Base-by-base conservation (phyloP, 2,329 filamentous ascomycete species). In the Aspergillus vadensis region DNA sequence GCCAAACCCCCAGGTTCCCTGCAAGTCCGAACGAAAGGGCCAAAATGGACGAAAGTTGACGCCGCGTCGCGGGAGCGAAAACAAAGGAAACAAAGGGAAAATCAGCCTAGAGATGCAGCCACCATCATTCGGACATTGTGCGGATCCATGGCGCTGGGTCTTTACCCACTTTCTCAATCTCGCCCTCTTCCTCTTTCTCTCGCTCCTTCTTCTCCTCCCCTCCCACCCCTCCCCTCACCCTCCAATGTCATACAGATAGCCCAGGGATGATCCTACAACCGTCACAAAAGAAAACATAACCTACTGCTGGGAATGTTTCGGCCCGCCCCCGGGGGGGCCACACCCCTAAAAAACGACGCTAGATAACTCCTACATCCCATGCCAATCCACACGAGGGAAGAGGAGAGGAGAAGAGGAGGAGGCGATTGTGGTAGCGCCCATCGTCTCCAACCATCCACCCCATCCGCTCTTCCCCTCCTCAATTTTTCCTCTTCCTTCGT, bases 141-240 rank as follows among this genome's bases (percentile, higher is more conserved):
- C 54, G 57, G 65, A 67, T 38, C 65, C 65, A 64, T 61, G 51
- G 57, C 44, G 32, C 56, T 56, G 63, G 63, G 61, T 59, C 59
- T 30, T 30, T 44, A 48, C 56, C n/a, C 27, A 36, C 32, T 36
- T 36, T 36, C 12, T 36, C 32, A 36, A 36, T 36, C 32, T 36
- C 32, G 32, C 32, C 10, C 10, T 36, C 32, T 14, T 5, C 32
- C 32, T 36, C 32, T 36, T 36, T 14, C 32, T 14, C 12, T 36
- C 32, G 12, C 12, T 36, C 47, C 27, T 30, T 30, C n/a, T 15
- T 15, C 15, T 17, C 17, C 9, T 12, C 2, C 4, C 41, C 19
- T 4, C 19, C 6, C n/a, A n/a, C 19, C 21, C 10, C 19, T 43
- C 17, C 41, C 39, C 10, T 19, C 10, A 27, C 25, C 25, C 17